Base-by-base conservation (phyloP, 129 eudicot genomes). In the Arctium lappa region DNA sequence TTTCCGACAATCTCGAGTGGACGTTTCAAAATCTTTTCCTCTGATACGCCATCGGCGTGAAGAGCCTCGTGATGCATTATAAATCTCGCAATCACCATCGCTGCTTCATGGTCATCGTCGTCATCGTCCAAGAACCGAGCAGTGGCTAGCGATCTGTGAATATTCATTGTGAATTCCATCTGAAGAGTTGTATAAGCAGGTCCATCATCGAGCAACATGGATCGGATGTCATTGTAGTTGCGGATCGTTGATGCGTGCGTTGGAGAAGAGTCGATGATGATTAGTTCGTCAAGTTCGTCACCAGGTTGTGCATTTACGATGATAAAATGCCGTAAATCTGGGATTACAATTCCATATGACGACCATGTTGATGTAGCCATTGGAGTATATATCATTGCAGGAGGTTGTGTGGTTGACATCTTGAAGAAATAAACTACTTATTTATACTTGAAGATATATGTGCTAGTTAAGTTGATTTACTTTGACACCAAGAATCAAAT, bases 151-250 rank as follows among this genome's bases (percentile, higher is more conserved):
- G 75, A 72, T 36, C 75, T 48, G 13, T 72, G 75, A 36, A 4
- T 60, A 16, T 72, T 72, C 5, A 22, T 72, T 72, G 75, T 72
- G 27, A 72, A 72, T 36, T 72, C 75, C 75, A 72, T 72, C 11
- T 5, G 42, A 36, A 72, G 31, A 6, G 48, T 36, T 72, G 46
- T 16, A 7, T 72, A 72, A 16, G 48, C 30, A 15, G 74, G 74
- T 12, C 74, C 40, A 32, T 11, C n/a, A 11, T 69, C 74, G 3
- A 40, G 16, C 48, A 72, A 33, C 38, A 72, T 18, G 50, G 75
- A 72, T 38, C 12, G 11, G 75, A 72, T 2, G 75, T 72, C 30
- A 16, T 2, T 22, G 18, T 6, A 5, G 10, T 71, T 27, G 5
- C 13, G 44, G 22, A 71, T 71, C 30, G 12, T 72, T 2, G 7